phyloP scores from a whole-genome alignment of 306 rosid species.

The Medicago ruthenica region DNA sequence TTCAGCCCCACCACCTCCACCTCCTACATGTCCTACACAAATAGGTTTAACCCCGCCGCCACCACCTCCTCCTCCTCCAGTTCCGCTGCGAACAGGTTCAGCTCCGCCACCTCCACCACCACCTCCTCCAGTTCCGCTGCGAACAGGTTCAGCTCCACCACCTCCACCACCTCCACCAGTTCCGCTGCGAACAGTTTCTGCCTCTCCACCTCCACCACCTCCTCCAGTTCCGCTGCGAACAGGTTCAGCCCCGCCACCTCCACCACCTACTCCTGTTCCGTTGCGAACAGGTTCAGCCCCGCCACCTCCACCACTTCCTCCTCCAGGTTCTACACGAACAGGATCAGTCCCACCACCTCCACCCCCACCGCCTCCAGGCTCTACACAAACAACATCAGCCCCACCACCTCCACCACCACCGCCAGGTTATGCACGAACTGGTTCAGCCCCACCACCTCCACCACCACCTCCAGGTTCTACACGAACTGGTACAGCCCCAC shows the following conservation, averaged over 20 bases:
- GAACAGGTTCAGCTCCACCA: slow-evolving; percentile 38
- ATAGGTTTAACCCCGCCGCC: slow-evolving; percentile 30
- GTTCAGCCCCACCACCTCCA: slow-evolving; percentile 50
- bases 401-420: slow-evolving; percentile 52
- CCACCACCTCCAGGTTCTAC: slow-evolving; percentile 31
- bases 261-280: slow-evolving; percentile 41
- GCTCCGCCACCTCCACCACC: slow-evolving; percentile 53
- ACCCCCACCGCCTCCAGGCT: slow-evolving; percentile 52
- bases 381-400: slow-evolving; percentile 25
- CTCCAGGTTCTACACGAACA: slow-evolving; percentile 26
- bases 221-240: slow-evolving; percentile 37
- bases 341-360: slow-evolving; percentile 43
- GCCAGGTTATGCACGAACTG: slow-evolving; percentile 29
- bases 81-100: slow-evolving; percentile 22
- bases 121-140: slow-evolving; percentile 34
- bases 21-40: slow-evolving; percentile 8
- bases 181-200: not conserved
- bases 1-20: slow-evolving; percentile 21
- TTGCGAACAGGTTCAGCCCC: slow-evolving; percentile 19
- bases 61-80: slow-evolving; percentile 49
- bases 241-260: slow-evolving; percentile 47
- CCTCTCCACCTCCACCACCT: slow-evolving; percentile 58
- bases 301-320: slow-evolving; percentile 42
- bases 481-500: slow-evolving; percentile 14
- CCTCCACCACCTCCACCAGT: slow-evolving; percentile 44